phyloP scores from a whole-genome alignment of 2,329 filamentous ascomycete species.

The Epicoccum sorghinum region DNA sequence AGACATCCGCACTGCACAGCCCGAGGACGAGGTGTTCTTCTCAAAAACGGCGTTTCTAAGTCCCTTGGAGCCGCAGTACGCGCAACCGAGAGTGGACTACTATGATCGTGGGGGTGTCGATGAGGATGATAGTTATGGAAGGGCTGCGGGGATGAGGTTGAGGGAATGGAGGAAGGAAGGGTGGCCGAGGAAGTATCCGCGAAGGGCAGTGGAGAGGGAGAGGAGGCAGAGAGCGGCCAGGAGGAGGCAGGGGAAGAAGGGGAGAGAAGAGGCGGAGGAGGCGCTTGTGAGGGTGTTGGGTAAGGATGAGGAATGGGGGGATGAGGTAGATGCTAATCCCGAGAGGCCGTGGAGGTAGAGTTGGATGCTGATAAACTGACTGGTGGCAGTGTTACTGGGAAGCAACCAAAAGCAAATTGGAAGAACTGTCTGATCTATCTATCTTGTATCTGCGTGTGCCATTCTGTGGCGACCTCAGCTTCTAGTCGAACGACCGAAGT shows the following conservation, averaged over 20 bases:
- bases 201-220: slow-evolving; percentile 13
- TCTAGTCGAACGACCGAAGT: too few species aligned
- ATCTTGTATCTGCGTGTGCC: too few species aligned
- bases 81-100: slow-evolving; percentile 19
- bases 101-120: neutral
- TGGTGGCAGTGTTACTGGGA: too few species aligned
- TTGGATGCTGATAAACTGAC: too few species aligned
- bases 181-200: slow-evolving; percentile 20
- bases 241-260: neutral
- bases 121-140: neutral
- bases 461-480: too few species aligned
- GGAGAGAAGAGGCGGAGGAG: neutral
- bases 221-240: neutral
- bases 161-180: slow-evolving; percentile 25
- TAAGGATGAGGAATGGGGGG: neutral
- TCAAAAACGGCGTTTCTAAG: neutral
- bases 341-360: slow-evolving; percentile 2
- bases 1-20: slow-evolving; percentile 2
- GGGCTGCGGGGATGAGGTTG: slow-evolving; percentile 8
- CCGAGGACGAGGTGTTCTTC: slow-evolving; percentile 14
- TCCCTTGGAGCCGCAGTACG: slow-evolving; percentile 25
- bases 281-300: neutral
- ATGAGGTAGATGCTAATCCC: slow-evolving; percentile 5
- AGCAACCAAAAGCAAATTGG: too few species aligned
- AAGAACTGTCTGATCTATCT: too few species aligned